A percentile compares a stretch with the other conserved stretches of the same genome.
These are phyloP conservation scores for Lizonia empirigonia DNA, from an alignment of 2,329 filamentous ascomycete species.

Conservation along the genomic window DNA sequence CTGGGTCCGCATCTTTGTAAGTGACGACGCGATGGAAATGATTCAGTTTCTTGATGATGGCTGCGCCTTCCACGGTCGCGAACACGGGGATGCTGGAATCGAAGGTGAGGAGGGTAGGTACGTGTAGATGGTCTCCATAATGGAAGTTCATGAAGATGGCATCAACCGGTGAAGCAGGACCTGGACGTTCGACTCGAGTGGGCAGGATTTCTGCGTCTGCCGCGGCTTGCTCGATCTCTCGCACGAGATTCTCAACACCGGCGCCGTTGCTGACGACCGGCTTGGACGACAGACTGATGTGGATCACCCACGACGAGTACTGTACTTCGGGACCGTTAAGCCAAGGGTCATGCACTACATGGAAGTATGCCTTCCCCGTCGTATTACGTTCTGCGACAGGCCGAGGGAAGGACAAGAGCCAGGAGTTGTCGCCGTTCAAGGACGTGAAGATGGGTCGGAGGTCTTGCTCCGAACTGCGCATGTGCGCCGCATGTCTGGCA, in stretches of 20 bases:
- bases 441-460: constrained; percentile 8
- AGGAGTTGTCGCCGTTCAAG: constrained; percentile 16
- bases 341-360: constrained; percentile 11
- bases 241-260: not conserved
- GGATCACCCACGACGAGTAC: not conserved
- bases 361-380: constrained; percentile 11
- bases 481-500: not conserved
- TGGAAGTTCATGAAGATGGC: constrained; percentile 9
- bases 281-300: not conserved
- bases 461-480: not conserved
- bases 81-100: constrained; percentile 4
- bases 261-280: not conserved
- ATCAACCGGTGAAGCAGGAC: not conserved
- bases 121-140: constrained; percentile 9
- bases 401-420: constrained; percentile 13
- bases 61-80: not conserved
- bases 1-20: not conserved
- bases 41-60: not conserved
- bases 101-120: constrained; percentile 8
- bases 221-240: not conserved
- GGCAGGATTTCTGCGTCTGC: not conserved
- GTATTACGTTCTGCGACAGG: constrained; percentile 2
- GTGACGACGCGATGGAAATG: not conserved
- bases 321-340: not conserved
- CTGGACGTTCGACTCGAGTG: not conserved